These are phyloP conservation scores for Vachellia pachyceras DNA, from an alignment of 306 rosid species.

Conservation along the genomic window DNA sequence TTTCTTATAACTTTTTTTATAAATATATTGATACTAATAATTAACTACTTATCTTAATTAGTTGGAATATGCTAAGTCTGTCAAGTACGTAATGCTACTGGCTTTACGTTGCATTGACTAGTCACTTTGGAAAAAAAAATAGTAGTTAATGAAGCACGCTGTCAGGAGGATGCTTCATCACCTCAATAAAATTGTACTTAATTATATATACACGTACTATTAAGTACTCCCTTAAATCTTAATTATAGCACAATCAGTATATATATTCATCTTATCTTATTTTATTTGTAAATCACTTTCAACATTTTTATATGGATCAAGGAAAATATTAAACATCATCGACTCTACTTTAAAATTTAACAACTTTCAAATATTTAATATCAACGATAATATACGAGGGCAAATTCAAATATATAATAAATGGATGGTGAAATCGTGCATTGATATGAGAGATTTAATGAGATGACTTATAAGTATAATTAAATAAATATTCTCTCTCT, in stretches of 20 bases:
- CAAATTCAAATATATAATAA: too few species aligned
- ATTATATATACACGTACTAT: neutral
- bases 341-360: too few species aligned
- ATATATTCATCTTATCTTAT: neutral
- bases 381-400: too few species aligned
- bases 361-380: too few species aligned
- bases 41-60: neutral
- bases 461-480: too few species aligned
- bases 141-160: neutral
- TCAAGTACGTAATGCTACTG: conserved; percentile 39
- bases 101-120: neutral
- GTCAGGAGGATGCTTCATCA: conserved; percentile 38
- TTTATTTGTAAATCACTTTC: too few species aligned
- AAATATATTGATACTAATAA: neutral
- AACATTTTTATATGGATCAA: too few species aligned
- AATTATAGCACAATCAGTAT: neutral
- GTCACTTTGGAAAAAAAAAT: neutral
- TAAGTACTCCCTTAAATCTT: neutral
- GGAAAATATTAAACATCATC: too few species aligned
- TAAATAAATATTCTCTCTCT: too few species aligned
- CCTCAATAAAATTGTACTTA: neutral
- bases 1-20: neutral
- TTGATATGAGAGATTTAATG: too few species aligned
- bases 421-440: too few species aligned
- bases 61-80: conserved; percentile 8